A percentile compares a stretch with the other conserved stretches of the same genome.
These are phyloP conservation scores for Fusarium udum DNA, from an alignment of 2,329 filamentous ascomycete species.

Conservation along the genomic window DNA sequence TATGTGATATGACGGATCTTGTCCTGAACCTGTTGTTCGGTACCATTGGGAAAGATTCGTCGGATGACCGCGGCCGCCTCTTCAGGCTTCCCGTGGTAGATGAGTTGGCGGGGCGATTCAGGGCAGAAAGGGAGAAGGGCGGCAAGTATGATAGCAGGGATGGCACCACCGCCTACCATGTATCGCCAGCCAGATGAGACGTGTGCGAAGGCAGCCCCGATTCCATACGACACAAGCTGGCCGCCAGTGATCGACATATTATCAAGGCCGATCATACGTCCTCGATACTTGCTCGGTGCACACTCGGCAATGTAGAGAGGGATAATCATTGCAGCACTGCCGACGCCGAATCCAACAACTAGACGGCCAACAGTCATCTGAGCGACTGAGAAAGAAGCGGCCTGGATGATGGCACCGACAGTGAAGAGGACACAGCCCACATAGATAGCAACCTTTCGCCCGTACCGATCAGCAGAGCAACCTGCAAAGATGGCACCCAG, in stretches of 20 bases:
- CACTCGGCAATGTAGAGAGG: constrained; percentile 60
- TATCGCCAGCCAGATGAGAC: constrained; percentile 59
- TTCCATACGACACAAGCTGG: constrained; percentile 54
- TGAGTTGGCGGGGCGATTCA: constrained; percentile 58
- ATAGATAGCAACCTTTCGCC: constrained; percentile 43
- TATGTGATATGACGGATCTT: constrained; percentile 54
- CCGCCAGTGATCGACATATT: constrained; percentile 57
- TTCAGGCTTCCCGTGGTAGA: constrained; percentile 53
- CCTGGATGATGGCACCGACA: constrained; percentile 42
- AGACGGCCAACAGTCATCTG: constrained; percentile 49
- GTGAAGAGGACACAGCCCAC: constrained; percentile 42
- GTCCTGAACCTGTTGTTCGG: constrained; percentile 53
- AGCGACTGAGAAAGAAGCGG: constrained; percentile 38
- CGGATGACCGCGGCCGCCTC: constrained; percentile 52
- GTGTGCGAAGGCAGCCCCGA: constrained; percentile 52
- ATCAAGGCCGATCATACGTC: constrained; percentile 59
- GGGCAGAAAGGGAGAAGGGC: constrained; percentile 57
- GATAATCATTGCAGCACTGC: constrained; percentile 58
- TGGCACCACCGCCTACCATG: constrained; percentile 58
- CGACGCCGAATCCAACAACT: constrained; percentile 60
- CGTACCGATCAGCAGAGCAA: constrained; percentile 39
- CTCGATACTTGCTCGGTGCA: constrained; percentile 59
- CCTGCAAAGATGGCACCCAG: constrained; percentile 44
- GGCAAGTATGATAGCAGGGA: constrained; percentile 57
- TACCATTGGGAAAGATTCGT: constrained; percentile 54